These are phyloP conservation scores for Salix suchowensis DNA, from an alignment of 345 rosid species.

Conservation along the genomic window DNA sequence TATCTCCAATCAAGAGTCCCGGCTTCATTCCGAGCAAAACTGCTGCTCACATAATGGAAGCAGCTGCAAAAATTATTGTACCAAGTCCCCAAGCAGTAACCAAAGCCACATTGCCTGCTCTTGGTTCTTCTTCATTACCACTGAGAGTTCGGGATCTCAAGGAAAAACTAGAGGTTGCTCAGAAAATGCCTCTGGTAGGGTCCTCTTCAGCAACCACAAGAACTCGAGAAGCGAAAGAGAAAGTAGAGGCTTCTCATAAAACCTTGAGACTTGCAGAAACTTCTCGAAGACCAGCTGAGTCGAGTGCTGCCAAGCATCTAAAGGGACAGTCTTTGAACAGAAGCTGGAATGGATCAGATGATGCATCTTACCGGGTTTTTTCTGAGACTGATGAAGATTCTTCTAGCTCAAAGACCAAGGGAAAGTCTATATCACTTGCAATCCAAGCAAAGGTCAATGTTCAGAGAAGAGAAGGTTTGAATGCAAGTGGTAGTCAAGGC, in stretches of 20 bases:
- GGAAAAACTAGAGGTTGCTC: slow-evolving; percentile 64
- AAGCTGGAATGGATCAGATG: slow-evolving; percentile 62
- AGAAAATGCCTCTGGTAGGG: slow-evolving; percentile 36
- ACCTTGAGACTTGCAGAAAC: slow-evolving; percentile 41
- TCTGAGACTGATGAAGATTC: slow-evolving; percentile 45
- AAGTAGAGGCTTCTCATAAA: slow-evolving; percentile 43
- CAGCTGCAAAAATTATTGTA: slow-evolving; percentile 78
- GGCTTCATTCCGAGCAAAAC: slow-evolving; percentile 70
- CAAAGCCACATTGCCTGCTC: slow-evolving; percentile 44
- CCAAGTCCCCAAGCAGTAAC: slow-evolving; percentile 39
- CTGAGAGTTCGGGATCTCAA: slow-evolving; percentile 57
- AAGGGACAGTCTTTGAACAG: slow-evolving; percentile 59
- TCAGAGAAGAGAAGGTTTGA: slow-evolving; percentile 66
- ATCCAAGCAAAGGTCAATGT: slow-evolving; percentile 81
- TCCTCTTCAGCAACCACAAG: slow-evolving; percentile 34
- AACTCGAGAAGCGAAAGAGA: slow-evolving; percentile 45
- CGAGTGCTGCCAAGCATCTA: slow-evolving; percentile 51
- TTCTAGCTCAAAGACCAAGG: slow-evolving; percentile 46
- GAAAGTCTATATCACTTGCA: slow-evolving; percentile 76
- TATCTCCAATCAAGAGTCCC: slow-evolving; percentile 94
- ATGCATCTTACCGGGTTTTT: slow-evolving; percentile 29
- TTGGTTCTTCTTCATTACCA: slow-evolving; percentile 63
- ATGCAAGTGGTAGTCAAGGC: slow-evolving; percentile 32
- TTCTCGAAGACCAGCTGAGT: slow-evolving; percentile 45
- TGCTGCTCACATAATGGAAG: slow-evolving; percentile 95